These are phyloP conservation scores for Colletotrichum limetticola DNA, from an alignment of 2,329 filamentous ascomycete species.

Conservation along the genomic window DNA sequence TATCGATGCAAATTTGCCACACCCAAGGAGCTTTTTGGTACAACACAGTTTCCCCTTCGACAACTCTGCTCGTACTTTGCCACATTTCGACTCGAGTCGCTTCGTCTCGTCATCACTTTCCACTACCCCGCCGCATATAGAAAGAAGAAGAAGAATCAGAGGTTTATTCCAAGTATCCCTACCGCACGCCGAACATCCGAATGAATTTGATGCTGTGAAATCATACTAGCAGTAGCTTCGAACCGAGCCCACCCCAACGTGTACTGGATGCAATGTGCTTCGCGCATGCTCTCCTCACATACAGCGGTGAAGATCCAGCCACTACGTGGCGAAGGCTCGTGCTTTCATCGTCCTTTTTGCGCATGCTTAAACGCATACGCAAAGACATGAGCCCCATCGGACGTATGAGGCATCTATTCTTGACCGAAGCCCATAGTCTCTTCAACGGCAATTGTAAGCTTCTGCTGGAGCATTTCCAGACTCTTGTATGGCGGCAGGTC, in stretches of 20 bases:
- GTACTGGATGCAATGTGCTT: slow-evolving; percentile 2
- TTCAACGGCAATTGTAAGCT: slow-evolving; percentile 96
- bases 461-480: slow-evolving; percentile 84
- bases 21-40: slow-evolving; percentile 32
- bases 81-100: slow-evolving; percentile 10
- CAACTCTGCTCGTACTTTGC: slow-evolving; percentile 8
- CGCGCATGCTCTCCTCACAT: slow-evolving; percentile 1
- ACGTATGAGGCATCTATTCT: slow-evolving; percentile 69
- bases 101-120: slow-evolving; percentile 21
- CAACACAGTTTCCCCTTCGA: slow-evolving; percentile 12
- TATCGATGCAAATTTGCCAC: slow-evolving; percentile 27
- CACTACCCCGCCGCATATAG: slow-evolving; percentile 16
- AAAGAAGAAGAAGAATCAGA: slow-evolving; percentile 28
- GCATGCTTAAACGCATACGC: background rate
- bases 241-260: background rate
- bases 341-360: background rate
- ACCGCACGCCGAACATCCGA: slow-evolving; percentile 35
- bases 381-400: background rate
- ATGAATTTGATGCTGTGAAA: slow-evolving; percentile 34
- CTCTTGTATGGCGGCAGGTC: slow-evolving; percentile 95
- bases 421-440: slow-evolving; percentile 99
- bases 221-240: slow-evolving; percentile 22
- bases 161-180: slow-evolving; percentile 34
- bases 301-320: background rate
- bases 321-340: background rate